A percentile compares a stretch with the other conserved stretches of the same genome.
These are phyloP conservation scores for Hypomontagnella monticulosa DNA, from an alignment of 495 filamentous ascomycete species.

Conservation along the genomic window DNA sequence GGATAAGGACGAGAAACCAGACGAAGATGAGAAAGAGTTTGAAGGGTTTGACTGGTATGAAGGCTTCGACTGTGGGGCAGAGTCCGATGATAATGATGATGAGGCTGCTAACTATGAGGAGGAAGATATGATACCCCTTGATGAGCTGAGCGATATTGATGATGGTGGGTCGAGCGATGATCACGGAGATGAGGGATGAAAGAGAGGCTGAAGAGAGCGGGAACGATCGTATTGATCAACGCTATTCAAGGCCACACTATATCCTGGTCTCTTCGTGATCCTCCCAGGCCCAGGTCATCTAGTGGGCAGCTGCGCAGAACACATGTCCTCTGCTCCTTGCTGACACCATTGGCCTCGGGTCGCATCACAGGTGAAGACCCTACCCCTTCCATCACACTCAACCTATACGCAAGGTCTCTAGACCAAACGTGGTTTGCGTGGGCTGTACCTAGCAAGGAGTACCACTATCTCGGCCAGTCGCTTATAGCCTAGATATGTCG, in stretches of 20 bases:
- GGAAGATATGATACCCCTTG: conserved; percentile 63
- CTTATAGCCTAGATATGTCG: no score
- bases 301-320: not conserved
- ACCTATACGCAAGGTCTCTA: no score
- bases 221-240: conserved; percentile 1
- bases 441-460: no score
- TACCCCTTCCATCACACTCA: no score
- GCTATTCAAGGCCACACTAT: not conserved
- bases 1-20: conserved; percentile 11
- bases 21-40: conserved; percentile 55
- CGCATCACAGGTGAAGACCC: not conserved
- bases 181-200: conserved; percentile 46
- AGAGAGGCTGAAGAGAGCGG: conserved; percentile 6
- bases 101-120: conserved; percentile 50
- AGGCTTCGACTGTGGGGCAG: no score
- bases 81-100: conserved; percentile 47
- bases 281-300: not conserved
- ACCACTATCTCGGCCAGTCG: no score
- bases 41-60: conserved; percentile 62
- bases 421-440: no score
- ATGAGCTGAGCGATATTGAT: conserved; percentile 60
- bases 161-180: conserved; percentile 52
- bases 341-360: not conserved
- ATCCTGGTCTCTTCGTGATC: not conserved
- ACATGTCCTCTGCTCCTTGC: not conserved